Evolutionary conservation across 2,329 filamentous ascomycete species (phyloP).

Genomic region (Colletotrichum orbiculare): DNA sequence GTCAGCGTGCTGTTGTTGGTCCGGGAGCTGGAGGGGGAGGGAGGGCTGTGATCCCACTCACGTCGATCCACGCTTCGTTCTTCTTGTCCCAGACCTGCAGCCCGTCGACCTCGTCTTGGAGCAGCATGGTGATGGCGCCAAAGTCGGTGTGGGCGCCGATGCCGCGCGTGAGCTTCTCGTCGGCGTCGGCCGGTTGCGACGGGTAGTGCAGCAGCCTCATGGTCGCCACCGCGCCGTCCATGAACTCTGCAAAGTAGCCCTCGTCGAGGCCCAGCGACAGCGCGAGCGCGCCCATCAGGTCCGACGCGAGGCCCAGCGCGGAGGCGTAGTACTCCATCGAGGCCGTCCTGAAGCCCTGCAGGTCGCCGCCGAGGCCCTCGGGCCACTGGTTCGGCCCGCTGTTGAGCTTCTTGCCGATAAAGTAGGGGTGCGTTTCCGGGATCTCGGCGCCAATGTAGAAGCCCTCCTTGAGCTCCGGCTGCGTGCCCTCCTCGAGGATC

Average conservation of each 20-base stretch:
- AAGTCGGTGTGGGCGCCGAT: constrained; percentile 66
- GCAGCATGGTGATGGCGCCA: constrained; percentile 65
- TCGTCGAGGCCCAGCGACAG: constrained; percentile 53
- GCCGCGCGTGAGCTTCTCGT: constrained; percentile 48
- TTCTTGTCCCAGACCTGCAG: constrained; percentile 61
- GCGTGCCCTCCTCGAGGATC: constrained; percentile 54
- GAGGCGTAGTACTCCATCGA: constrained; percentile 53
- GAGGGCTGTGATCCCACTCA: constrained; percentile 34
- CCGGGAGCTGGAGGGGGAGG: not conserved
- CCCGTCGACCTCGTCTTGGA: constrained; percentile 62
- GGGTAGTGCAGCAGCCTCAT: constrained; percentile 62
- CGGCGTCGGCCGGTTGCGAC: constrained; percentile 48
- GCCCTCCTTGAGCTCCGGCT: constrained; percentile 60
- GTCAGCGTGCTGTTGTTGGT: constrained; percentile 20
- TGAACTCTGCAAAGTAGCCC: constrained; percentile 55
- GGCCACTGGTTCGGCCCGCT: constrained; percentile 58
- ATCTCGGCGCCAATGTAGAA: constrained; percentile 55
- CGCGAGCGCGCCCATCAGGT: constrained; percentile 55
- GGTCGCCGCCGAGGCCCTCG: constrained; percentile 43
- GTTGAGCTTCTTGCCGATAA: constrained; percentile 52
- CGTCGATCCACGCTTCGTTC: constrained; percentile 56
- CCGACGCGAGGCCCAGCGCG: constrained; percentile 51
- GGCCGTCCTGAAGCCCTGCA: constrained; percentile 49
- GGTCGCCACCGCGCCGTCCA: constrained; percentile 55
- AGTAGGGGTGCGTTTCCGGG: constrained; percentile 51